Percentiles rank a stretch among this genome's conserved stretches.
Conservation (phyloP, 192 early-diverging fungal species). For the Backusella australiensis region DNA sequence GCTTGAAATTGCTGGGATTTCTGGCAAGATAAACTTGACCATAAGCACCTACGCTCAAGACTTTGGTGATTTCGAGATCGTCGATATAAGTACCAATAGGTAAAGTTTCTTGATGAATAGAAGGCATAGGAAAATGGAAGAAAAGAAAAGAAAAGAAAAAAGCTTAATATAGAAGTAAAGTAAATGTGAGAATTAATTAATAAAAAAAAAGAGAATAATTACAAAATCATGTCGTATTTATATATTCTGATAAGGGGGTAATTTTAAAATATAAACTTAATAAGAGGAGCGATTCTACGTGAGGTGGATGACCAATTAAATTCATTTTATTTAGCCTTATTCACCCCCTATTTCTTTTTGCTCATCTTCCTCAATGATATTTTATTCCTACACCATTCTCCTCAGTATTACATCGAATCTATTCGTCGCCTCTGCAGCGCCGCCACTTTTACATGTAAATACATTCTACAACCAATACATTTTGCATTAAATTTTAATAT, state of each 20-base stretch:
- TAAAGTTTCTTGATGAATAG: background rate
- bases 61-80: conserved; percentile 41
- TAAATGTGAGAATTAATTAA: background rate
- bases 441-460: background rate
- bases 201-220: background rate
- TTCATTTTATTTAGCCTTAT: background rate
- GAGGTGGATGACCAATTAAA: background rate
- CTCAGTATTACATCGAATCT: background rate
- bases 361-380: background rate
- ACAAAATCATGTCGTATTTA: background rate
- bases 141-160: background rate
- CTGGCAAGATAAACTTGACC: conserved; percentile 72
- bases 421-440: background rate
- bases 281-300: background rate
- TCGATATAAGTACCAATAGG: conserved; percentile 36
- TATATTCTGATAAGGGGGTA: background rate
- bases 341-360: background rate
- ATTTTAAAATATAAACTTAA: background rate
- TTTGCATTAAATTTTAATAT: background rate
- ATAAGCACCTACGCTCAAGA: conserved; percentile 72
- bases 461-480: background rate
- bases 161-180: background rate
- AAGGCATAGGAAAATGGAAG: background rate
- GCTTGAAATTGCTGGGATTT: conserved; percentile 46
- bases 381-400: background rate